These are phyloP conservation scores for Teratosphaeria gauchensis DNA, from an alignment of 2,329 filamentous ascomycete genomes.

Conservation along the genomic window DNA sequence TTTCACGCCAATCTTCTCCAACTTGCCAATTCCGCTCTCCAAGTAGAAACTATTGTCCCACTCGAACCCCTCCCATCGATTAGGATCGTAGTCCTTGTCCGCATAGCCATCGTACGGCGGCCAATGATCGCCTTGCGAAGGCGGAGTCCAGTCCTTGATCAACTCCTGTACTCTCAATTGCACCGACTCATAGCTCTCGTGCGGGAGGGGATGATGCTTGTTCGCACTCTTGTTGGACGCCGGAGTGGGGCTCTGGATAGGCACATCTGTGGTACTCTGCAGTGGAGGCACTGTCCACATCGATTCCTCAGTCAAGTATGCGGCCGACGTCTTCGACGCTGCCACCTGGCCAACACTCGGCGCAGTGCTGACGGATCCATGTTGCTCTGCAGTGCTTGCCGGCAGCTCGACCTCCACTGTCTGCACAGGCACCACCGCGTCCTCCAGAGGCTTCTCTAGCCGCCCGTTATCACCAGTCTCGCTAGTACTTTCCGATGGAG, in stretches of 20 bases:
- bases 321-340: neutral
- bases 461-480: neutral
- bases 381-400: neutral
- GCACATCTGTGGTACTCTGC: neutral
- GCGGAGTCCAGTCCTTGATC: conserved; percentile 31
- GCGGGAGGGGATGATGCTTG: conserved; percentile 1
- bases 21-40: conserved; percentile 21
- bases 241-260: neutral
- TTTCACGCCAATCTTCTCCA: conserved; percentile 25
- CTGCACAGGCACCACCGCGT: conserved; percentile 3
- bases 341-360: neutral
- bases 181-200: conserved; percentile 5
- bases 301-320: neutral
- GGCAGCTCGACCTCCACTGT: neutral
- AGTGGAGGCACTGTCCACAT: neutral
- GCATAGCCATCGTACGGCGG: conserved; percentile 36
- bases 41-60: conserved; percentile 32
- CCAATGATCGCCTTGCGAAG: conserved; percentile 31
- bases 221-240: neutral
- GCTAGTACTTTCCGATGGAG: neutral
- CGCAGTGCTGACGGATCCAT: neutral
- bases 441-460: conserved; percentile 1
- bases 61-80: conserved; percentile 38
- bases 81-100: conserved; percentile 36
- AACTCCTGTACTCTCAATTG: conserved; percentile 29